Evolutionary conservation across 345 rosid species (phyloP).

Genomic region (Chamaenerion angustifolium): DNA sequence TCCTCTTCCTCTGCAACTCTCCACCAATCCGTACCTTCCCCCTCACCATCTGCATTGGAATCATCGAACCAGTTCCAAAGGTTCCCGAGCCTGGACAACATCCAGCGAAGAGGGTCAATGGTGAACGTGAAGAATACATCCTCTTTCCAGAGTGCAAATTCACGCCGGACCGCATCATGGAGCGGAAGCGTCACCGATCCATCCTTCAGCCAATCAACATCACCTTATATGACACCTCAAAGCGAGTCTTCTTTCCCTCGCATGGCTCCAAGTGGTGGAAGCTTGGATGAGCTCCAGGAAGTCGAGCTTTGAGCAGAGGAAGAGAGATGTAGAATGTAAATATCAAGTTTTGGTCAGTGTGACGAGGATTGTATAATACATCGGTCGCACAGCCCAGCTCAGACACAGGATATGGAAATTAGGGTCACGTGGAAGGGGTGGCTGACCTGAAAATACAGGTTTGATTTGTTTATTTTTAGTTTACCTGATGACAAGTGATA

Average conservation of each 20-base stretch:
- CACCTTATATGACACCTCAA: slow-evolving; percentile 17
- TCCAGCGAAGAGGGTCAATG: slow-evolving; percentile 18
- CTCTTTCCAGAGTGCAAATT: slow-evolving; percentile 13
- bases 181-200: slow-evolving; percentile 52
- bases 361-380: too few relatives aligned
- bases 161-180: slow-evolving; percentile 80
- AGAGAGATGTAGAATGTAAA: too few relatives aligned
- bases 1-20: slow-evolving; percentile 18
- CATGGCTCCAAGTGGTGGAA: slow-evolving; percentile 27
- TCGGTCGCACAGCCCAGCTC: too few relatives aligned
- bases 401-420: too few relatives aligned
- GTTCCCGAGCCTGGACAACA: slow-evolving; percentile 48
- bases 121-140: slow-evolving; percentile 11
- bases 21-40: slow-evolving; percentile 1
- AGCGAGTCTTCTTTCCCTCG: slow-evolving; percentile 8
- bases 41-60: slow-evolving; percentile 10
- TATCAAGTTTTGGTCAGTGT: too few relatives aligned
- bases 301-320: slow-evolving; percentile 50
- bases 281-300: slow-evolving; percentile 80
- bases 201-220: slow-evolving; percentile 12
- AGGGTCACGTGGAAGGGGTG: too few relatives aligned
- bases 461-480: too few relatives aligned
- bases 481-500: too few relatives aligned
- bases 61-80: slow-evolving; percentile 10
- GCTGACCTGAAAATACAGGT: too few relatives aligned